Evolutionary conservation across 176 grass and related monocot genomes (phyloP).

Genomic region (Avena eriantha): DNA sequence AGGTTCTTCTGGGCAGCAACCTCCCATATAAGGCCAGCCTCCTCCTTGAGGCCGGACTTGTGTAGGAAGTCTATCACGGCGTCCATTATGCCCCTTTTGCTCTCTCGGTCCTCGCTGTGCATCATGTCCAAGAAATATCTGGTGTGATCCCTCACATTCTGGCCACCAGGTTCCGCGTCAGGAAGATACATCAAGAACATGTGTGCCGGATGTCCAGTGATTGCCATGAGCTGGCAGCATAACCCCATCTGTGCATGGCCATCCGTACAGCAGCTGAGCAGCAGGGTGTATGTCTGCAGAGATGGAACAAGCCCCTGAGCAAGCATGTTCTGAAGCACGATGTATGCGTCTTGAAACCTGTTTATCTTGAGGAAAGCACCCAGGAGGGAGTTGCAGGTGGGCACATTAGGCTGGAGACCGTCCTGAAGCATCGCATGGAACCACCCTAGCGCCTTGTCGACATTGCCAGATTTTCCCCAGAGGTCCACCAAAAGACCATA

Average conservation of each 20-base stretch:
- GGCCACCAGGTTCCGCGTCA: slow-evolving; percentile 79
- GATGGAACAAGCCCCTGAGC: slow-evolving; percentile 76
- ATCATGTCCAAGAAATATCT: slow-evolving; percentile 83
- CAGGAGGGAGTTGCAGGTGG: slow-evolving; percentile 84
- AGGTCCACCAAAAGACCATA: slow-evolving; percentile 96
- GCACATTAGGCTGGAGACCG: slow-evolving; percentile 84
- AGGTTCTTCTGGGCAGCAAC: slow-evolving; percentile 83
- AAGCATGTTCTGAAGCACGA: slow-evolving; percentile 83
- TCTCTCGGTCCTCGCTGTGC: slow-evolving; percentile 94
- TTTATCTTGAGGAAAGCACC: slow-evolving; percentile 79
- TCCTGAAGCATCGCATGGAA: slow-evolving; percentile 83
- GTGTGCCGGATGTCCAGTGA: slow-evolving; percentile 86
- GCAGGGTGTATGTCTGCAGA: slow-evolving; percentile 88
- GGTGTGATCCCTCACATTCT: slow-evolving; percentile 76
- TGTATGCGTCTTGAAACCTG: slow-evolving; percentile 73
- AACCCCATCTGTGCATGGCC: slow-evolving; percentile 54
- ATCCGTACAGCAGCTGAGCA: slow-evolving; percentile 80
- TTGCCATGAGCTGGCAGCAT: slow-evolving; percentile 84
- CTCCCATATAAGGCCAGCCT: slow-evolving; percentile 93
- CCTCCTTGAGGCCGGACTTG: slow-evolving; percentile 85
- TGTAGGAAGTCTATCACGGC: slow-evolving; percentile 92
- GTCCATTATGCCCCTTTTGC: slow-evolving; percentile 90
- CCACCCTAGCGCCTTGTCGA: slow-evolving; percentile 82
- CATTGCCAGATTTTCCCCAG: slow-evolving; percentile 91
- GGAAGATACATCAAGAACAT: slow-evolving; percentile 81